These are phyloP conservation scores for Candida sanyaensis DNA, from an alignment of 1,139 yeast genomes.

Conservation along the genomic window DNA sequence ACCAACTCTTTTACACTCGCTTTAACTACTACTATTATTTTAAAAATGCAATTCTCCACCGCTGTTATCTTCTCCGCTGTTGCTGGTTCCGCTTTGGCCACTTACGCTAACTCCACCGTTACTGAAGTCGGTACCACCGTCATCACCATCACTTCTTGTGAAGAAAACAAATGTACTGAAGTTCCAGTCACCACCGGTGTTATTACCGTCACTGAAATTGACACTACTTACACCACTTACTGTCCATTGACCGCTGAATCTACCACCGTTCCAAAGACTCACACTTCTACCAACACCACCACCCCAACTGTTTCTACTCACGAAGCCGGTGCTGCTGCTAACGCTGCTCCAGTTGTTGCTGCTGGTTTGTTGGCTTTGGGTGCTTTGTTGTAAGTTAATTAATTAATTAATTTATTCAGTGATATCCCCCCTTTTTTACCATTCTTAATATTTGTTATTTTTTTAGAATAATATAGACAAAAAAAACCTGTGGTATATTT, in stretches of 20 bases:
- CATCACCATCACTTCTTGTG: constrained; percentile 53
- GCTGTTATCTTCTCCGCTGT: constrained; percentile 19
- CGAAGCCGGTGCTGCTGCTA: constrained; percentile 16
- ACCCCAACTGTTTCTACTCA: constrained; percentile 21
- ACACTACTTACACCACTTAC: constrained; percentile 34
- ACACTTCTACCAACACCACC: constrained; percentile 24
- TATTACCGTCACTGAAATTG: constrained; percentile 26
- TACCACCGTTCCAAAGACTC: constrained; percentile 19
- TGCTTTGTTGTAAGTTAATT: constrained; percentile 13
- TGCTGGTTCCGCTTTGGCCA: constrained; percentile 8
- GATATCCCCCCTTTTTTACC: constrained; percentile 9
- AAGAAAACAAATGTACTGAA: constrained; percentile 31
- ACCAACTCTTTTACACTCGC: constrained; percentile 6
- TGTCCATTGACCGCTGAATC: constrained; percentile 25
- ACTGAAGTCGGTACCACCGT: constrained; percentile 29
- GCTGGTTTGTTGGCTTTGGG: constrained; percentile 21
- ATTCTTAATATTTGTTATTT: constrained; percentile 6
- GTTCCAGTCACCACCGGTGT: constrained; percentile 36
- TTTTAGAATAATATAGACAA: neutral
- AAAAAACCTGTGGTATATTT: neutral
- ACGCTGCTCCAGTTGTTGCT: constrained; percentile 21
- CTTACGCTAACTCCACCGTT: constrained; percentile 27
- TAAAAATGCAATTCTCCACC: constrained; percentile 34
- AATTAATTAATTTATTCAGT: neutral
- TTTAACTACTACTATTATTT: neutral